A percentile compares a stretch with the other conserved stretches of the same genome.
These are phyloP conservation scores for Komagataella ulmi DNA, from an alignment of 805 yeast species.

Conservation along the genomic window DNA sequence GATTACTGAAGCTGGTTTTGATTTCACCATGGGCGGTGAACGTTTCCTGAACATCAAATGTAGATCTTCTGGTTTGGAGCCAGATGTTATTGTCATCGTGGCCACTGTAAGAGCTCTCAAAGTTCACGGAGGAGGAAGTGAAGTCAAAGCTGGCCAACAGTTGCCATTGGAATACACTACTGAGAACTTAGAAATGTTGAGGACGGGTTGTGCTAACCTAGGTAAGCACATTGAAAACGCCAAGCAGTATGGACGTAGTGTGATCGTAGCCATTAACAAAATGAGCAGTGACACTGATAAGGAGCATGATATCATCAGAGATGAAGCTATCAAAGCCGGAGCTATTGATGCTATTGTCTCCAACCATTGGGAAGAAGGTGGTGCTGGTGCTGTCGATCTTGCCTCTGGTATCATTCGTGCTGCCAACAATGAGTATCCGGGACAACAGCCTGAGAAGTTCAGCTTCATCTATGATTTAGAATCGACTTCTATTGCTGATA, in stretches of 20 bases:
- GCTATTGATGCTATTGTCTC: constrained; percentile 85
- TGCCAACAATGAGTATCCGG: constrained; percentile 27
- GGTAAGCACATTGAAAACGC: constrained; percentile 86
- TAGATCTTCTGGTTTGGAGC: constrained; percentile 76
- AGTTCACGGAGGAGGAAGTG: constrained; percentile 95
- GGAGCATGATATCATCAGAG: constrained; percentile 69
- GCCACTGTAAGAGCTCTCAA: constrained; percentile 96
- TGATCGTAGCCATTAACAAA: constrained; percentile 86
- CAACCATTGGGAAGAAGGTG: constrained; percentile 95
- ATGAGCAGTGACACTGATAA: constrained; percentile 71
- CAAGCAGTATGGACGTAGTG: constrained; percentile 76
- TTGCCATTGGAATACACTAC: constrained; percentile 70
- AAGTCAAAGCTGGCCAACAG: constrained; percentile 85
- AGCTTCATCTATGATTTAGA: constrained; percentile 55
- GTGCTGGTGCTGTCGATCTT: constrained; percentile 72
- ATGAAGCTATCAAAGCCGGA: constrained; percentile 81
- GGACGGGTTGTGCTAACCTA: constrained; percentile 74
- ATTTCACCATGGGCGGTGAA: constrained; percentile 99
- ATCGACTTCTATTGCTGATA: constrained; percentile 58
- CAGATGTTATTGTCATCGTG: constrained; percentile 86
- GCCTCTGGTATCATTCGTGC: constrained; percentile 79
- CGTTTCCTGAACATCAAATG: constrained; percentile 93
- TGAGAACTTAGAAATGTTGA: constrained; percentile 70
- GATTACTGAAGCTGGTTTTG: constrained; percentile 96
- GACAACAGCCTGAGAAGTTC: constrained; percentile 16